These are phyloP conservation scores for Camellia lanceoleosa DNA, from an alignment of 148 eudicot species.

Conservation along the genomic window DNA sequence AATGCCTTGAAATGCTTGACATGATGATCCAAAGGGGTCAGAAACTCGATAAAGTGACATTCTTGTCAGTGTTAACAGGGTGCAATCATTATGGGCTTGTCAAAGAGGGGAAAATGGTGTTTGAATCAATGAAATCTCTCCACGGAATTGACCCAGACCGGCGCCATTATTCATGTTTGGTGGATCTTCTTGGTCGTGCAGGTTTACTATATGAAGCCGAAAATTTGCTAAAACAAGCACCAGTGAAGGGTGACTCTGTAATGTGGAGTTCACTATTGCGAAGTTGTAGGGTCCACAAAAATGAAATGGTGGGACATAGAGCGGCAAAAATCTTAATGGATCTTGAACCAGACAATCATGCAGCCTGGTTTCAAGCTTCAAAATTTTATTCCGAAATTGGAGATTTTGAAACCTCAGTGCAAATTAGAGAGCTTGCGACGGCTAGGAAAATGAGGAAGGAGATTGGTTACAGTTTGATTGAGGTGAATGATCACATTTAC, in stretches of 20 bases:
- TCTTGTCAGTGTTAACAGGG: conserved; percentile 65
- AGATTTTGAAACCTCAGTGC: conserved; percentile 44
- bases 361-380: conserved; percentile 55
- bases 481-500: conserved; percentile 27
- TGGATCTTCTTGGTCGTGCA: conserved; percentile 67
- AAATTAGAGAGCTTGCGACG: conserved; percentile 48
- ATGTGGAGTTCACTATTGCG: conserved; percentile 78
- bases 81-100: conserved; percentile 78
- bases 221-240: conserved; percentile 43
- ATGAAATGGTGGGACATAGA: conserved; percentile 51
- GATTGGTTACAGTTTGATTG: conserved; percentile 54
- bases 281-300: conserved; percentile 64
- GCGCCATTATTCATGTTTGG: conserved; percentile 67
- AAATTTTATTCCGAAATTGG: conserved; percentile 64
- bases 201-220: conserved; percentile 67
- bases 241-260: conserved; percentile 32
- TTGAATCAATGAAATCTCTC: conserved; percentile 47
- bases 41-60: conserved; percentile 71
- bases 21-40: conserved; percentile 53
- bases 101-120: conserved; percentile 56
- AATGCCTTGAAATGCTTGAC: conserved; percentile 51
- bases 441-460: conserved; percentile 47
- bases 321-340: conserved; percentile 50
- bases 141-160: conserved; percentile 51
- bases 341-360: conserved; percentile 53